phyloP scores from a whole-genome alignment of 2,329 filamentous ascomycete species.

The Xylariaceae sp. region DNA sequence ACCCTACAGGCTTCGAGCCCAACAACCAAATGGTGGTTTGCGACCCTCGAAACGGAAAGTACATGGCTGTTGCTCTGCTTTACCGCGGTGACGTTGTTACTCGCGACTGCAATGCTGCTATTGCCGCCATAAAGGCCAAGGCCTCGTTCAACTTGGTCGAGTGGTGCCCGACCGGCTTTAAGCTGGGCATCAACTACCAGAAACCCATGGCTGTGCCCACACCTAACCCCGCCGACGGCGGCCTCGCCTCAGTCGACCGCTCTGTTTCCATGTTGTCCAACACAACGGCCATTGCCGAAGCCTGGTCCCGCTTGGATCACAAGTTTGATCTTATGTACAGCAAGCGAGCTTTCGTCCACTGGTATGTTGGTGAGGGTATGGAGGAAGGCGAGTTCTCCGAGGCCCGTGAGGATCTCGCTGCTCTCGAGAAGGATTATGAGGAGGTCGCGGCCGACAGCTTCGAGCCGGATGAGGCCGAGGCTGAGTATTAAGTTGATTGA shows the following conservation, averaged over 20 bases:
- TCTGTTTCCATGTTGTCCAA: conserved; percentile 70
- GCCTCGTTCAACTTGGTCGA: conserved; percentile 69
- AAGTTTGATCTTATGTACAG: conserved; percentile 78
- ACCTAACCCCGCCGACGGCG: conserved; percentile 49
- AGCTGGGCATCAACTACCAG: conserved; percentile 73
- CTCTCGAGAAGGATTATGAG: conserved; percentile 82
- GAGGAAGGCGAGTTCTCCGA: conserved; percentile 88
- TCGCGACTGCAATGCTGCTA: conserved; percentile 64
- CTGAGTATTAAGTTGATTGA: conserved; percentile 67
- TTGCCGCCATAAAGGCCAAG: conserved; percentile 66
- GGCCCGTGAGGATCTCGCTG: conserved; percentile 79
- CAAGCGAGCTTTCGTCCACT: conserved; percentile 73
- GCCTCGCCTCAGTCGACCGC: conserved; percentile 58
- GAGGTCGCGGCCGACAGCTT: conserved; percentile 74
- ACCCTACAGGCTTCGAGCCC: conserved; percentile 61
- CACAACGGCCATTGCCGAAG: conserved; percentile 69
- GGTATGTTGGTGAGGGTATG: conserved; percentile 87
- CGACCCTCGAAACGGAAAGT: conserved; percentile 69
- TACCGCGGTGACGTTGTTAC: conserved; percentile 70
- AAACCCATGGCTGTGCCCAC: conserved; percentile 58
- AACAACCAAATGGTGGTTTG: conserved; percentile 78
- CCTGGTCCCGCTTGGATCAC: conserved; percentile 67
- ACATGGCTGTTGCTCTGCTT: conserved; percentile 69
- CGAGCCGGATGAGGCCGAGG: conserved; percentile 59
- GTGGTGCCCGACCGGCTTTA: conserved; percentile 73